Evolutionary conservation across 768 basidiomycete species (phyloP), one percentile per base, ranked within the genome.

Genomic region (Mycena venus): DNA sequence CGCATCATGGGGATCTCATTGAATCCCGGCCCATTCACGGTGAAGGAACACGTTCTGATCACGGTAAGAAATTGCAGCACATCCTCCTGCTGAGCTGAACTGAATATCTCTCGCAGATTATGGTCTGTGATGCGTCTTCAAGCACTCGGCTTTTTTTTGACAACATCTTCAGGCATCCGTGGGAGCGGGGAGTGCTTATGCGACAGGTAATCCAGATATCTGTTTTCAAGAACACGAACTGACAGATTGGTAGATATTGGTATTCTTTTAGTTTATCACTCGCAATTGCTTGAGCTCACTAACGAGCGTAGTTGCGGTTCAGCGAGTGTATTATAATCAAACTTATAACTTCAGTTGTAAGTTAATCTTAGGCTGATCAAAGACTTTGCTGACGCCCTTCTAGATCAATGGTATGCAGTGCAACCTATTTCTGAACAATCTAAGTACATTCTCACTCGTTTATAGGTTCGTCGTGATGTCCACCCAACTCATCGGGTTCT

Each of bases 401-500:
- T 74, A 89, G 94, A 95, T 81, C 93, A 94, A 84, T 93, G 94
- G 70, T 47, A 58, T 14, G 49, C 15, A 34, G 36, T 2, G n/a
- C 2, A 38, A 27, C 12, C 12, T 15, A 31, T 3, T 21, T 34
- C 21, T 10, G 4, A 17, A 27, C 21, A 31, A 32, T 21, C n/a
- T 38, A 0, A 23, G n/a, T n/a, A n/a, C n/a, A n/a, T n/a, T 4
- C 19, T 64, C 19, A 70, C 12, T 58, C 0, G 4, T 25, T 36
- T 7, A 0, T 40, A 72, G 70, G 92, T 90, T 95, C 82, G 83
- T 95, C 25, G 92, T 95, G 29, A 90, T 95, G 84, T 92, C 90
- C 34, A 91, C 92, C 1, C 92, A 93, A 78, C 84, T 95, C 67
- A 94, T 95, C 66, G 94, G 95, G 15, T 96, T 96, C 85, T 95